Evolutionary conservation across 768 basidiomycete genomes (phyloP).

Genomic region (Tulasnella calospora): DNA sequence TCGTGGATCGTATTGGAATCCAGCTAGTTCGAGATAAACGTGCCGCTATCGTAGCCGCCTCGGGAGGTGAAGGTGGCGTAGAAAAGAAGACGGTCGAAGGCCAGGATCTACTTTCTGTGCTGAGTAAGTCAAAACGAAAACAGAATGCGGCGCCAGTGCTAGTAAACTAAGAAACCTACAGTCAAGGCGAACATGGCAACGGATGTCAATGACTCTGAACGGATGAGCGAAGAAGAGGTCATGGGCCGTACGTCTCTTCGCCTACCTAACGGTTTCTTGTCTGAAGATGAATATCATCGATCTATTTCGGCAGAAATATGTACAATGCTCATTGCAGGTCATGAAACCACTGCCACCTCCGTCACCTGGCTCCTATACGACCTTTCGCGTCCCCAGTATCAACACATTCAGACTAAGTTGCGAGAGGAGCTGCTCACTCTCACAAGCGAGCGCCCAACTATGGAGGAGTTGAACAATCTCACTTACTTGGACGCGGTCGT

Average conservation of each 20-base stretch:
- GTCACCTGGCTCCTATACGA: conserved; percentile 18
- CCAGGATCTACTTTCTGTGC: not conserved
- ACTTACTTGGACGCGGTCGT: conserved; percentile 36
- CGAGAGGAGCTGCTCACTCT: conserved; percentile 51
- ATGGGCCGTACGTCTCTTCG: conserved; percentile 44
- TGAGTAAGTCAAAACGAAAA: not conserved
- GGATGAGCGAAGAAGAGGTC: conserved; percentile 59
- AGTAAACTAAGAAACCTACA: conserved; percentile 9
- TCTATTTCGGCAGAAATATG: conserved; percentile 46
- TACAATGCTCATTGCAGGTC: conserved; percentile 57
- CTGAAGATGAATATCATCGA: not conserved
- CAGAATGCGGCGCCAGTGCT: conserved; percentile 50
- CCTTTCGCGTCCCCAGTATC: conserved; percentile 35
- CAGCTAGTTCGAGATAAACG: conserved; percentile 2
- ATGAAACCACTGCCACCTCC: conserved; percentile 45
- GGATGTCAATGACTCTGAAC: conserved; percentile 51
- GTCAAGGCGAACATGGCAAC: conserved; percentile 60
- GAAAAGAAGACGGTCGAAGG: conserved; percentile 11
- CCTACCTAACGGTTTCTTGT: not conserved
- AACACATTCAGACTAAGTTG: conserved; percentile 50
- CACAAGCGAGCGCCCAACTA: conserved; percentile 14
- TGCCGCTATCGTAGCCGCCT: not conserved
- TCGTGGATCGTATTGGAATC: conserved; percentile 2
- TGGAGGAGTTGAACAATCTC: conserved; percentile 34
- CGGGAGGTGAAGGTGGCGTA: not conserved